Percentiles rank a stretch among this genome's conserved stretches.
Conservation (phyloP, 139 green algal species). For the Chlorella sp. region DNA sequence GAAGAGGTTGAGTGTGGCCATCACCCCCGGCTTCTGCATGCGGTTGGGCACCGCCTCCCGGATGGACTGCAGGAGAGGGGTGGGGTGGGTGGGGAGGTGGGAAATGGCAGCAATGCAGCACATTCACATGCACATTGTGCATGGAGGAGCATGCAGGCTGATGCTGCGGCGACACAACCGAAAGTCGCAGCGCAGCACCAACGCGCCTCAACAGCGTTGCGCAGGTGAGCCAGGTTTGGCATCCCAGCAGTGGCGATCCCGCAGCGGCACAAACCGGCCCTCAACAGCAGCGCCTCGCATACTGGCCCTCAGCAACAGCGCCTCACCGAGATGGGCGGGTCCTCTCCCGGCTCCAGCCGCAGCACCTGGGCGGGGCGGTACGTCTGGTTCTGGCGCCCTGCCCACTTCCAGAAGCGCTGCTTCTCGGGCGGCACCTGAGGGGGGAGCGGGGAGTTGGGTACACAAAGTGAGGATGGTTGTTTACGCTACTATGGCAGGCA, state of each 20-base stretch:
- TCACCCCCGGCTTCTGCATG: constrained; percentile 21
- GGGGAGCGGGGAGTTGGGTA: too few relatives aligned
- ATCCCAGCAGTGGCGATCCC: not conserved
- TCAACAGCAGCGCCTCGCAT: too few relatives aligned
- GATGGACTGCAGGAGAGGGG: not conserved
- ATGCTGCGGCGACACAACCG: too few relatives aligned
- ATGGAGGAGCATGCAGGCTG: too few relatives aligned
- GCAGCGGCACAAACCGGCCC: too few relatives aligned
- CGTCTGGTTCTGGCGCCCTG: constrained; percentile 83
- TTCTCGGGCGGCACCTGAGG: constrained; percentile 57
- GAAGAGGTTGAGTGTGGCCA: constrained; percentile 74
- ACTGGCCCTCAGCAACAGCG: not conserved
- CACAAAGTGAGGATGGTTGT: too few relatives aligned
- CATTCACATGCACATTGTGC: not conserved
- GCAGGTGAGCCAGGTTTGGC: too few relatives aligned
- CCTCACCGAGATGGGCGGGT: constrained; percentile 25
- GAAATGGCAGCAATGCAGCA: not conserved
- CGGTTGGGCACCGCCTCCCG: not conserved
- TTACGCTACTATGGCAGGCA: too few relatives aligned
- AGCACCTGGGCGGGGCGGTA: constrained; percentile 69
- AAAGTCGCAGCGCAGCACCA: too few relatives aligned
- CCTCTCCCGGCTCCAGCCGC: constrained; percentile 49
- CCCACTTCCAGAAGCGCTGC: constrained; percentile 95
- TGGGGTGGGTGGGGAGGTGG: not conserved
- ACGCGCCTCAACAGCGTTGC: too few relatives aligned